Conservation (phyloP, 352 stramenopile species). For the Pseudoperonospora humuli region DNA sequence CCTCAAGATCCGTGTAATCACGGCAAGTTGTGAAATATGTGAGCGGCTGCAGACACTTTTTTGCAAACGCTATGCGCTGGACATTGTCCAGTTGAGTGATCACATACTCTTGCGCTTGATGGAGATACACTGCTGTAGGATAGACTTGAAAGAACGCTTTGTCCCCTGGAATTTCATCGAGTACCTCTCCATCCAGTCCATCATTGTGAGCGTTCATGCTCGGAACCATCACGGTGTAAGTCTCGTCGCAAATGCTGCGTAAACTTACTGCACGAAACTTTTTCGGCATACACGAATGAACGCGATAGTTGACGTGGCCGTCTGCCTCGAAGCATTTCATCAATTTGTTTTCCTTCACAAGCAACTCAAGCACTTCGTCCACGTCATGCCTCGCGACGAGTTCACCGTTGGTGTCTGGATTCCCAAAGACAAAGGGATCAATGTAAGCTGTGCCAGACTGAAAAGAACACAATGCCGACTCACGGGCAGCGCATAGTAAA, state of each 20-base stretch:
- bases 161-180: conserved; percentile 85
- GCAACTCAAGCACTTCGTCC: conserved; percentile 8
- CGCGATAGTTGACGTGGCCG: conserved; percentile 34
- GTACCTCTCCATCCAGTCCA: conserved; percentile 22
- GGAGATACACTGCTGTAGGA: conserved; percentile 86
- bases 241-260: conserved; percentile 57
- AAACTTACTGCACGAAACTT: conserved; percentile 50
- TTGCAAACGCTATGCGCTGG: conserved; percentile 58
- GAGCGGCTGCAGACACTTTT: conserved; percentile 48
- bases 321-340: conserved; percentile 21
- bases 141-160: conserved; percentile 90
- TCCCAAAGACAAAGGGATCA: conserved; percentile 57
- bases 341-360: conserved; percentile 42
- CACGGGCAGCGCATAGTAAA: conserved; percentile 89
- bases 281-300: conserved; percentile 60
- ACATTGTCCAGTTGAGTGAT: conserved; percentile 80
- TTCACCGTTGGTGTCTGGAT: neutral
- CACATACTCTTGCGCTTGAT: conserved; percentile 87
- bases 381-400: conserved; percentile 6
- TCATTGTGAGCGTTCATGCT: conserved; percentile 35
- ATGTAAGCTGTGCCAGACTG: conserved; percentile 52
- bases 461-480: conserved; percentile 83
- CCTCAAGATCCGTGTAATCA: conserved; percentile 85
- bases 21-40: conserved; percentile 84
- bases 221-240: conserved; percentile 56